Evolutionary conservation across 2,329 filamentous ascomycete genomes (phyloP).

Genomic region (Onygena corvina): DNA sequence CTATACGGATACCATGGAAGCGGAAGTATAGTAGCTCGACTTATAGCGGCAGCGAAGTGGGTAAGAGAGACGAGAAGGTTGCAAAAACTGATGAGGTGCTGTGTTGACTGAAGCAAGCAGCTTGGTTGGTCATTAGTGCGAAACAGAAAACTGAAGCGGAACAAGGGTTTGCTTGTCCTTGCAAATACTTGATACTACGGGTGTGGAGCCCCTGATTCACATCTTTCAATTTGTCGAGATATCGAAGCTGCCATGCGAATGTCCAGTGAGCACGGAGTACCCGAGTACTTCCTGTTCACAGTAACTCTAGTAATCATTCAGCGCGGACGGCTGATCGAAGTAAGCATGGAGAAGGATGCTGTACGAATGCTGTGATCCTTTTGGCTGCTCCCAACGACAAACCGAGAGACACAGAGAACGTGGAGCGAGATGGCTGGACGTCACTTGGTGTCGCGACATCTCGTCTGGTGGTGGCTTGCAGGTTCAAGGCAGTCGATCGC

Average conservation of each 20-base stretch:
- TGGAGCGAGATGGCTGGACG: not conserved
- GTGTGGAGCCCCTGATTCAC: not conserved
- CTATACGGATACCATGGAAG: too few relatives aligned
- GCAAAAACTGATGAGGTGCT: too few relatives aligned
- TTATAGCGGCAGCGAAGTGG: too few relatives aligned
- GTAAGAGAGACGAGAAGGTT: too few relatives aligned
- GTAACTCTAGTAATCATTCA: not conserved
- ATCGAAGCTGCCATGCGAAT: not conserved
- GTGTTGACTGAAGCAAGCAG: too few relatives aligned
- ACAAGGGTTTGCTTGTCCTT: too few relatives aligned
- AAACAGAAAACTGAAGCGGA: too few relatives aligned
- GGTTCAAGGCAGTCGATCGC: conserved; percentile 2
- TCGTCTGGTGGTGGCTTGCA: conserved; percentile 5
- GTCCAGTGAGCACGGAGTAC: too few relatives aligned
- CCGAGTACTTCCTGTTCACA: too few relatives aligned
- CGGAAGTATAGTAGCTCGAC: too few relatives aligned
- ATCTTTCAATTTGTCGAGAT: too few relatives aligned
- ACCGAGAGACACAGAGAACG: not conserved
- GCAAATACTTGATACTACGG: not conserved
- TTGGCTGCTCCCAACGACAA: not conserved
- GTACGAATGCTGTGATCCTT: not conserved
- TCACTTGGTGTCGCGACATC: not conserved
- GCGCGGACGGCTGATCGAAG: too few relatives aligned
- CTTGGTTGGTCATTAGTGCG: not conserved
- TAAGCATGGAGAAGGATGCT: not conserved